These are phyloP conservation scores for Aureobasidium leucospermi DNA, from an alignment of 2,329 filamentous ascomycete genomes.

Conservation along the genomic window DNA sequence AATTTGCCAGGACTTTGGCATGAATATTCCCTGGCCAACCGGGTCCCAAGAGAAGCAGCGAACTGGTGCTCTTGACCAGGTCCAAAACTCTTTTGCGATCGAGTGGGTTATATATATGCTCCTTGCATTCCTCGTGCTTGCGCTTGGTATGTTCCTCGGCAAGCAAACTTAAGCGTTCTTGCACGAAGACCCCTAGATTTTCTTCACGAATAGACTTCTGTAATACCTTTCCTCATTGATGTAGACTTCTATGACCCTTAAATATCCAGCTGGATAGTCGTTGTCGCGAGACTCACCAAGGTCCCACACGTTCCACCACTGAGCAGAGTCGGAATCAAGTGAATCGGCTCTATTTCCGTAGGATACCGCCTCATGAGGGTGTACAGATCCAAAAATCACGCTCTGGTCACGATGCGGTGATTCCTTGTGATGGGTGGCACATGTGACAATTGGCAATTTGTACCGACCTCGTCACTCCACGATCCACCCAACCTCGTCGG, in stretches of 20 bases:
- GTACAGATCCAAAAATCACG: not conserved
- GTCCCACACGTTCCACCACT: too few relatives aligned
- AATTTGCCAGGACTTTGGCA: slow-evolving; percentile 36
- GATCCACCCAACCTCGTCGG: not conserved
- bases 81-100: not conserved
- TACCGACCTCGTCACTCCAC: not conserved
- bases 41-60: slow-evolving; percentile 10
- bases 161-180: slow-evolving; percentile 2
- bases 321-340: not conserved
- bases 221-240: not conserved
- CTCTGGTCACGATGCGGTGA: not conserved
- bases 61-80: slow-evolving; percentile 4
- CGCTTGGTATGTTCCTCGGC: not conserved
- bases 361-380: not conserved
- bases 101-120: slow-evolving; percentile 8
- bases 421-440: not conserved
- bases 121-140: not conserved
- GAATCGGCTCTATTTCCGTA: not conserved
- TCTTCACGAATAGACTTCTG: not conserved
- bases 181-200: not conserved
- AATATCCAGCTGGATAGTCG: not conserved
- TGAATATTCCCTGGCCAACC: slow-evolving; percentile 34
- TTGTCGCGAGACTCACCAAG: not conserved
- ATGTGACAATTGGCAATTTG: not conserved
- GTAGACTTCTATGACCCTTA: not conserved